A percentile compares a stretch with the other conserved stretches of the same genome.
Conservation (phyloP, 768 basidiomycete species). For the Boletus patriciae region DNA sequence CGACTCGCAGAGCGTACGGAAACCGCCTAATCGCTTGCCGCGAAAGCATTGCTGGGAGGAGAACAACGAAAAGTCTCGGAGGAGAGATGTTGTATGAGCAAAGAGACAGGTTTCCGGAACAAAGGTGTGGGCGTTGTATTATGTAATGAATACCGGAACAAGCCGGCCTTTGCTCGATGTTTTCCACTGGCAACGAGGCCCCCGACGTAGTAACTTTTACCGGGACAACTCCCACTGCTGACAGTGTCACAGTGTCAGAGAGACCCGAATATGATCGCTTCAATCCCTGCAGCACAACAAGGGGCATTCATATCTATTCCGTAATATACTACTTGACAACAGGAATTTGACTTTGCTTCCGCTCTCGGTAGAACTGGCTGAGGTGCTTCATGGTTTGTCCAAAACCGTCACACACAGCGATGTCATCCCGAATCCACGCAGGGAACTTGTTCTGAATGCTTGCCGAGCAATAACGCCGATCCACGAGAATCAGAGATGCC, state of each 20-base stretch:
- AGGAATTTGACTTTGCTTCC: slow-evolving; percentile 31
- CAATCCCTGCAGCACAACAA: slow-evolving; percentile 2
- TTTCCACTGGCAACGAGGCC: slow-evolving; percentile 8
- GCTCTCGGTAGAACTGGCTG: slow-evolving; percentile 66
- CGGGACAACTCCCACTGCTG: neutral
- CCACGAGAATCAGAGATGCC: slow-evolving; percentile 86
- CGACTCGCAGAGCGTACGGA: slow-evolving; percentile 29
- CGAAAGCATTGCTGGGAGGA: slow-evolving; percentile 33
- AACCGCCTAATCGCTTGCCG: slow-evolving; percentile 40
- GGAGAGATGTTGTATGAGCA: neutral
- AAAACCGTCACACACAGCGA: slow-evolving; percentile 62
- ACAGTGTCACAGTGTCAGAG: neutral
- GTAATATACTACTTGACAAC: slow-evolving; percentile 4
- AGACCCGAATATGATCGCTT: slow-evolving; percentile 1
- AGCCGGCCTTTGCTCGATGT: slow-evolving; percentile 2
- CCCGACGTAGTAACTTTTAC: neutral
- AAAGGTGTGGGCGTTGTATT: slow-evolving; percentile 2
- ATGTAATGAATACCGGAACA: slow-evolving; percentile 19
- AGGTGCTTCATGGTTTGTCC: slow-evolving; percentile 70
- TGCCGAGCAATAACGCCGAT: slow-evolving; percentile 71
- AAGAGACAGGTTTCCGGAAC: neutral
- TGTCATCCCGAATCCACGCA: slow-evolving; percentile 75
- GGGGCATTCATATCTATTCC: neutral
- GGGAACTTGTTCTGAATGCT: slow-evolving; percentile 82
- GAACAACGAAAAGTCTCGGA: neutral